These are phyloP conservation scores for Fusarium ramigenum DNA, from an alignment of 2,329 filamentous ascomycete genomes.

Conservation along the genomic window DNA sequence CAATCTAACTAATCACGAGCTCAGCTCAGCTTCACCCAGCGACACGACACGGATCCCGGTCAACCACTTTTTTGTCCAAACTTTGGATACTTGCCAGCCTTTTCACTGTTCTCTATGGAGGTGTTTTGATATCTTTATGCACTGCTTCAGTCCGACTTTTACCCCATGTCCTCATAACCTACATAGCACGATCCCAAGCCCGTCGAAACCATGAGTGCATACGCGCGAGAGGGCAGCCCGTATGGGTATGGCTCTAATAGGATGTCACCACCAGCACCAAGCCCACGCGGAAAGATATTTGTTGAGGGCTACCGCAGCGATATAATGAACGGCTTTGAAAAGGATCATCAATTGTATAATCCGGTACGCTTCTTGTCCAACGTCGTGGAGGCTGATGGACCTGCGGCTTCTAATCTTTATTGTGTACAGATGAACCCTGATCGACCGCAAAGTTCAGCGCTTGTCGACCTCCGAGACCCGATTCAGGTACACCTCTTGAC, in stretches of 20 bases:
- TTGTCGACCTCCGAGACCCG: conserved; percentile 72
- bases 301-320: conserved; percentile 69
- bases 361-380: conserved; percentile 57
- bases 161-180: conserved; percentile 39
- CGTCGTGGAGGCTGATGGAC: background rate
- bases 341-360: conserved; percentile 65
- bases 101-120: conserved; percentile 29
- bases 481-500: conserved; percentile 92
- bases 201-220: conserved; percentile 52
- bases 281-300: conserved; percentile 59
- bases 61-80: conserved; percentile 17
- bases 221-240: conserved; percentile 47
- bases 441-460: conserved; percentile 63
- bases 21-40: conserved; percentile 2
- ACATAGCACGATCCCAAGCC: conserved; percentile 26
- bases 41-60: conserved; percentile 11
- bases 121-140: conserved; percentile 19
- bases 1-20: conserved; percentile 9
- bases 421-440: conserved; percentile 58
- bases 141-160: background rate
- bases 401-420: conserved; percentile 19
- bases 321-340: conserved; percentile 62
- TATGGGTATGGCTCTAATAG: conserved; percentile 49
- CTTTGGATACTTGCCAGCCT: conserved; percentile 23
- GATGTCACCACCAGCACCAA: conserved; percentile 47